Percentiles rank a stretch among this genome's conserved stretches.
Conservation (phyloP, 192 early-diverging fungal genomes). For the Coemansia umbellata region DNA sequence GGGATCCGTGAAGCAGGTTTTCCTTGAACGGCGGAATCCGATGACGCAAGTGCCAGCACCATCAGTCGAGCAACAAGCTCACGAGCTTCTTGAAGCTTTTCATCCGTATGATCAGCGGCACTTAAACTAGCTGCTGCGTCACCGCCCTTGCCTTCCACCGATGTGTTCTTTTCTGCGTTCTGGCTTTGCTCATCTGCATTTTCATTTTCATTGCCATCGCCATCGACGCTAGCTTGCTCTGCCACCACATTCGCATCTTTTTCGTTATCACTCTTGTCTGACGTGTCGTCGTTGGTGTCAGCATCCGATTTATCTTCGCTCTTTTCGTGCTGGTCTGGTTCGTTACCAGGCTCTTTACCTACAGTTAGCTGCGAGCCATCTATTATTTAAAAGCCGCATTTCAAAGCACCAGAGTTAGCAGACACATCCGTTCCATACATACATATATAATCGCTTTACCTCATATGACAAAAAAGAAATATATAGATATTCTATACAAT, state of each 20-base stretch:
- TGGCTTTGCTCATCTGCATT: too few species aligned
- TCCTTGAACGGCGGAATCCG: conserved; percentile 17
- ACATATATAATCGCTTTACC: too few species aligned
- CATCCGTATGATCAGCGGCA: not conserved
- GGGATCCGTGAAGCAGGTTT: conserved; percentile 28
- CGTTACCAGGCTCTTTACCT: conserved; percentile 10
- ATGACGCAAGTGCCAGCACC: conserved; percentile 44
- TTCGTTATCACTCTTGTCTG: conserved; percentile 4
- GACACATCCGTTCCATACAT: too few species aligned
- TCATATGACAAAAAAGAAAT: not conserved
- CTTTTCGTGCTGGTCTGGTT: not conserved
- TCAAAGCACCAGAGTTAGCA: too few species aligned
- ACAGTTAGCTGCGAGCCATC: conserved; percentile 39
- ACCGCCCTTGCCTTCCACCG: not conserved
- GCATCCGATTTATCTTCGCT: not conserved
- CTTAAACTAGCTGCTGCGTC: not conserved
- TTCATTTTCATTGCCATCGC: not conserved
- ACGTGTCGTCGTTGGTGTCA: not conserved
- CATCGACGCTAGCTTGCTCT: not conserved
- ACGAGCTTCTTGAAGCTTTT: conserved; percentile 40
- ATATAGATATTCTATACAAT: not conserved
- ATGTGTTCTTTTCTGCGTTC: too few species aligned
- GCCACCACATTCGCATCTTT: not conserved
- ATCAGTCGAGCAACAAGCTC: conserved; percentile 47
- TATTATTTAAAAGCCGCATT: too few species aligned